Percentiles rank a stretch among this genome's conserved stretches.
These are phyloP conservation scores for Naematelia aurantialba DNA, from an alignment of 768 basidiomycete genomes.

Conservation along the genomic window DNA sequence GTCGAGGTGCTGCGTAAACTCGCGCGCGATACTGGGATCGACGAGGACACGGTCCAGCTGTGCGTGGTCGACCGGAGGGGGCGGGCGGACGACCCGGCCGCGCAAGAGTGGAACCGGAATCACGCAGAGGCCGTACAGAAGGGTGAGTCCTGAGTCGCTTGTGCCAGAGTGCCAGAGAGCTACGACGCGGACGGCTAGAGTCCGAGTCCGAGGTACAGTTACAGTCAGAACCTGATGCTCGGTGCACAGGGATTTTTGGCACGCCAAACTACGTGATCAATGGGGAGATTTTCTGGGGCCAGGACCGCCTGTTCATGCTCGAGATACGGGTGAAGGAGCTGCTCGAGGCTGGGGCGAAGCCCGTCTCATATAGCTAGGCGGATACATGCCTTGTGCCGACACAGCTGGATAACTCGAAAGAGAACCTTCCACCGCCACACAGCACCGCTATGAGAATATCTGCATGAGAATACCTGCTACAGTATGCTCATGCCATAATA, in stretches of 20 bases:
- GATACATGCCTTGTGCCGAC: too few relatives aligned
- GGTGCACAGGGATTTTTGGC: constrained; percentile 30
- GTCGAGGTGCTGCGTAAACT: constrained; percentile 19
- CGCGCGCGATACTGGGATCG: constrained; percentile 17
- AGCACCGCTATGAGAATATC: background rate
- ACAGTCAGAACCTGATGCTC: background rate
- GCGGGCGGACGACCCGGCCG: constrained; percentile 19
- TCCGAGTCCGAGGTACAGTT: too few relatives aligned
- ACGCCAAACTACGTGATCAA: constrained; percentile 41
- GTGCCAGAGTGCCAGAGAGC: too few relatives aligned
- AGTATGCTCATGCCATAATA: too few relatives aligned
- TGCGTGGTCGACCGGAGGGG: constrained; percentile 25
- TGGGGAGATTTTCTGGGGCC: constrained; percentile 43
- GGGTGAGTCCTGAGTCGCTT: constrained; percentile 15
- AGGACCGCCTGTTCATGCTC: constrained; percentile 30
- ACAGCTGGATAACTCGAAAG: too few relatives aligned
- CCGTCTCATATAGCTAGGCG: constrained; percentile 9
- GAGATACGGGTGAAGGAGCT: constrained; percentile 29
- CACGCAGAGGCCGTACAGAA: constrained; percentile 28
- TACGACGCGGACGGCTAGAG: too few relatives aligned
- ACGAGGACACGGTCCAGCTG: constrained; percentile 14
- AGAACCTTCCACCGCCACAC: too few relatives aligned
- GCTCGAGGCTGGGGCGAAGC: constrained; percentile 19
- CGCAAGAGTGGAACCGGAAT: constrained; percentile 26
- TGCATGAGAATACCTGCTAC: background rate